These are phyloP conservation scores for Funneliformis caledonium DNA, from an alignment of 371 early-diverging fungal species.

Conservation along the genomic window DNA sequence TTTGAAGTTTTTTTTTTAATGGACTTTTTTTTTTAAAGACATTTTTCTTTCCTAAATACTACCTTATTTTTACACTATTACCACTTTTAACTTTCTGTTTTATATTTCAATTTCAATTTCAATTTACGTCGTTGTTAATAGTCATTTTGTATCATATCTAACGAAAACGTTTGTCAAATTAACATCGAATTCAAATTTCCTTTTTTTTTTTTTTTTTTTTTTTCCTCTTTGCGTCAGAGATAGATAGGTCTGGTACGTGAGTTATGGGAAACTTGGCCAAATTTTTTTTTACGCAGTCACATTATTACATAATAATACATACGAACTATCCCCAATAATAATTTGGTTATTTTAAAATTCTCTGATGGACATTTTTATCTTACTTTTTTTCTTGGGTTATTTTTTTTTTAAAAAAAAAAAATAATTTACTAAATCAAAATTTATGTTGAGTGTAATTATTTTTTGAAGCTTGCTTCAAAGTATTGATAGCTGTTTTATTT, in stretches of 20 bases:
- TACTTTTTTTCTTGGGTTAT: not conserved
- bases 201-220: too few relatives aligned
- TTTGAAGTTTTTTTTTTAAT: too few relatives aligned
- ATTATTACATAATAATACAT: too few relatives aligned
- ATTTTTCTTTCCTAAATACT: too few relatives aligned
- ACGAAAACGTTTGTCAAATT: not conserved
- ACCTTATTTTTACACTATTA: not conserved
- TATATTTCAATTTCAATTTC: not conserved
- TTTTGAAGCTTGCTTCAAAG: too few relatives aligned
- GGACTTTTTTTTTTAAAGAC: not conserved
- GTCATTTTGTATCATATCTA: not conserved
- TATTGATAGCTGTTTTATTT: too few relatives aligned
- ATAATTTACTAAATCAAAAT: too few relatives aligned
- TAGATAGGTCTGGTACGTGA: too few relatives aligned
- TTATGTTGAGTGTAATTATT: too few relatives aligned
- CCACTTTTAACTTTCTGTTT: not conserved
- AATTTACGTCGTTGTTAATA: not conserved
- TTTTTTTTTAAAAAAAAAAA: too few relatives aligned
- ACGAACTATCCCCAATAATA: too few relatives aligned
- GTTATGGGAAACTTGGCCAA: not conserved
- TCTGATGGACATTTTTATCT: not conserved
- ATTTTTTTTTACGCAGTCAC: not conserved
- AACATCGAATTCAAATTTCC: not conserved
- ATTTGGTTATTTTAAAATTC: not conserved
- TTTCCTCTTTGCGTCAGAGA: not conserved